Conservation (phyloP, 2,329 filamentous ascomycete genomes). For the Fusarium mangiferae region DNA sequence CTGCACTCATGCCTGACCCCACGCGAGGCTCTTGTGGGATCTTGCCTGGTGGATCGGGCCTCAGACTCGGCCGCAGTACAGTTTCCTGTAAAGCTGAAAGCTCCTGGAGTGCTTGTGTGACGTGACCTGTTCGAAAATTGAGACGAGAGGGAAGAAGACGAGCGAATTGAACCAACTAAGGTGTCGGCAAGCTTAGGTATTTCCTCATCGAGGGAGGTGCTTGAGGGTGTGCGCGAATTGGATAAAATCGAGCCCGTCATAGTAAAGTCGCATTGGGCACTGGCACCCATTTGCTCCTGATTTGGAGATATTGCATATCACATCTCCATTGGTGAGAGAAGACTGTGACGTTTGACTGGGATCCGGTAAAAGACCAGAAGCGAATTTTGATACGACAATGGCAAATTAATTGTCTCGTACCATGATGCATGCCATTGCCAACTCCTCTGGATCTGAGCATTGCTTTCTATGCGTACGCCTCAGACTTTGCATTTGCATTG, state of each 20-base stretch:
- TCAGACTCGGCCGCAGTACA: constrained; percentile 17
- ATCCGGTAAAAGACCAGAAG: background rate
- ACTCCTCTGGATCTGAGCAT: background rate
- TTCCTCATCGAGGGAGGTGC: constrained; percentile 30
- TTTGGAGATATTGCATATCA: constrained; percentile 3
- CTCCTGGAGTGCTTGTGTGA: constrained; percentile 24
- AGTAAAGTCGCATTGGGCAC: constrained; percentile 29
- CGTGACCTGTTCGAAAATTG: constrained; percentile 18
- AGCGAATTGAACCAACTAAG: constrained; percentile 6
- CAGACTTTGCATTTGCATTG: constrained; percentile 10
- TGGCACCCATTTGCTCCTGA: constrained; percentile 10
- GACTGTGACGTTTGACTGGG: constrained; percentile 3
- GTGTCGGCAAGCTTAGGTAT: constrained; percentile 10
- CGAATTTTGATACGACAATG: constrained; percentile 27
- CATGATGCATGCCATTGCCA: constrained; percentile 3
- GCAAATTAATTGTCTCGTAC: background rate
- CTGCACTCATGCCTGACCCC: constrained; percentile 47
- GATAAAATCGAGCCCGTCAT: constrained; percentile 8
- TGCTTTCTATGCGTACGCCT: background rate
- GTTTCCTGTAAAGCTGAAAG: constrained; percentile 32
- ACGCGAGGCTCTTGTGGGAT: constrained; percentile 33
- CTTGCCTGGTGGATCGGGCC: constrained; percentile 36
- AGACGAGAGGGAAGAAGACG: constrained; percentile 26
- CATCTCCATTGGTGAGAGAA: constrained; percentile 14
- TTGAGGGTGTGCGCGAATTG: constrained; percentile 25